Evolutionary conservation across 2,329 filamentous ascomycete genomes (phyloP), one percentile per base, ranked within the genome.

Genomic region (Xylariales sp.): DNA sequence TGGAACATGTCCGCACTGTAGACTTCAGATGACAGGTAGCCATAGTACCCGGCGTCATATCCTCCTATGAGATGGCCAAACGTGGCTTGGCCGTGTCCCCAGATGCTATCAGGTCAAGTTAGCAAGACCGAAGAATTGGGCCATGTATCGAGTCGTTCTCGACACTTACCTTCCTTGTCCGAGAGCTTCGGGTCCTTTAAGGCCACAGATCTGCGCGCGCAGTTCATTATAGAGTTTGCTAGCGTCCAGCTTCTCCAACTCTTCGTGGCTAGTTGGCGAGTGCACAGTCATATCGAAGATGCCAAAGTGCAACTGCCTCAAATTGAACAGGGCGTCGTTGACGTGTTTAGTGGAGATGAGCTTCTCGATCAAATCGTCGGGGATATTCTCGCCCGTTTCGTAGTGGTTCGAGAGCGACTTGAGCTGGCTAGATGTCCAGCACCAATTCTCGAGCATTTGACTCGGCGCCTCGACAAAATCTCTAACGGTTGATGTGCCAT

Each of bases 1-100:
- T 93, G 89, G 84, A 95, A 97, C 92, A 97, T 95, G 80, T 97
- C 93, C 32, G 91, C 87, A 28, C 90, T 92, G 81, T 94, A 96
- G 18, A 96, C 93, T 78, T 93, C 87, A 0, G 90, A 93, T 70
- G 87, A 91, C 41, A 91, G 81, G 76, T 91, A 91, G 74, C 89
- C 89, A 79, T 96, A 96, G 82, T 95, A 95, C 50, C 92, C 92
- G 36, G 93, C 92, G 78, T 95, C 93, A 75, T 96, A 96, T 1
- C 93, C 93, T 61, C 92, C 92, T 68, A 95, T 92, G 70, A 95
- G 84, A 80, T 96, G 93, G 16, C 92, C 92, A 75, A 96, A 94
- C 0, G 90, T 93, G 5, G 92, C 91, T 75, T 94, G 89, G 12
- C 92, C 91, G 73, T 94, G 87, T 48, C 91, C 92, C 91, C 91